A percentile compares a stretch with the other conserved stretches of the same genome.
Conservation (phyloP, 148 eudicot species). For the Nepenthes mirabilis region DNA sequence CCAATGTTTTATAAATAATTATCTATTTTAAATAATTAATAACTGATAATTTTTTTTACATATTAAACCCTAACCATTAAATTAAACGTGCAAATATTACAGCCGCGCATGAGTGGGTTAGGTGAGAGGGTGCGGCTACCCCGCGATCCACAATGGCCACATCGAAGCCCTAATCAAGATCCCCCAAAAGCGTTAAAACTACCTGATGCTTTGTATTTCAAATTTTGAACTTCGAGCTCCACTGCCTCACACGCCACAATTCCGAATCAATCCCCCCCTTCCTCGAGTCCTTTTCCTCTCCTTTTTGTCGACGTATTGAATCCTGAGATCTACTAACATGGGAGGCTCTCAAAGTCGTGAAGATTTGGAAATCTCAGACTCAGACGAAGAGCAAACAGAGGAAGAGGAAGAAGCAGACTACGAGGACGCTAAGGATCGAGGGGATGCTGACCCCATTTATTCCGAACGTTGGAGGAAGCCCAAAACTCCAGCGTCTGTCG, state of each 20-base stretch:
- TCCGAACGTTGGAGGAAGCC: too few relatives aligned
- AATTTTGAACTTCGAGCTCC: conserved; percentile 8
- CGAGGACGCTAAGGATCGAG: conserved; percentile 21
- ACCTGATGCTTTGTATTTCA: background rate
- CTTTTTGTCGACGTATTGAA: background rate
- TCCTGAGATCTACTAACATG: conserved; percentile 19
- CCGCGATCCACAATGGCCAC: too few relatives aligned
- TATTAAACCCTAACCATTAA: too few relatives aligned
- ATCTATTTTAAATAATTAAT: too few relatives aligned
- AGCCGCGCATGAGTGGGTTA: too few relatives aligned
- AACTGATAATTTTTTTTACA: too few relatives aligned
- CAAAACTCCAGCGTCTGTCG: conserved; percentile 14
- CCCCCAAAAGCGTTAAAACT: too few relatives aligned
- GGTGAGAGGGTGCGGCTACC: too few relatives aligned
- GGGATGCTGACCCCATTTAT: too few relatives aligned
- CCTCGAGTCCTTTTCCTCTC: background rate
- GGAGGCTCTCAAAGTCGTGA: conserved; percentile 63
- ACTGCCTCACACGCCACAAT: background rate
- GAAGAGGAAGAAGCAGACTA: conserved; percentile 22
- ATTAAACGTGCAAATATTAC: too few relatives aligned
- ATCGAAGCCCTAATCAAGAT: too few relatives aligned
- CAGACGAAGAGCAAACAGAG: conserved; percentile 31
- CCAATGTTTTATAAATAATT: too few relatives aligned
- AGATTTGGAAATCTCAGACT: conserved; percentile 52
- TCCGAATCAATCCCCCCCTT: background rate